Evolutionary conservation across 2,329 filamentous ascomycete genomes (phyloP).

Genomic region (Chaetoscypha palmicola): DNA sequence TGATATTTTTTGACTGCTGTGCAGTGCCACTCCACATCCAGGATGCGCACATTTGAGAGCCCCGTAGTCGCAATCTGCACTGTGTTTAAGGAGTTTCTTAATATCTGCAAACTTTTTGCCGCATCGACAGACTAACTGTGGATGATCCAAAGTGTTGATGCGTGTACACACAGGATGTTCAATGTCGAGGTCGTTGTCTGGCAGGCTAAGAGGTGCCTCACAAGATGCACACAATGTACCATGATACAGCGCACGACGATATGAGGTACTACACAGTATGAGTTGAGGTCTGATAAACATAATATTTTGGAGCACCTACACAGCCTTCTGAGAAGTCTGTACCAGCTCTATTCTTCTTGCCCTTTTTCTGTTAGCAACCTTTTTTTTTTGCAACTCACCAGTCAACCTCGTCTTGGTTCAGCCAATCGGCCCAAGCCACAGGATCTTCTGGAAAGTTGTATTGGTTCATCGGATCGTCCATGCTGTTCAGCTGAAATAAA

Average conservation of each 20-base stretch:
- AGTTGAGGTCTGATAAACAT: too few relatives aligned
- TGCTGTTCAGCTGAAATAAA: not conserved
- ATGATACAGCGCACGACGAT: too few relatives aligned
- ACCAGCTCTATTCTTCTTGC: too few relatives aligned
- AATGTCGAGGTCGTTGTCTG: not conserved
- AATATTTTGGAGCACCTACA: too few relatives aligned
- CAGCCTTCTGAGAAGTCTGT: too few relatives aligned
- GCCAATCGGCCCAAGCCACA: conserved; percentile 8
- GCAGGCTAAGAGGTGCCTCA: conserved; percentile 2
- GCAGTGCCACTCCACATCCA: too few relatives aligned
- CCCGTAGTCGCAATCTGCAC: too few relatives aligned
- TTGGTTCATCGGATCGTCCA: conserved; percentile 1
- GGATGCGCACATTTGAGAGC: too few relatives aligned
- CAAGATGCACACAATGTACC: conserved; percentile 5
- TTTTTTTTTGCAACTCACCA: conserved; percentile 14
- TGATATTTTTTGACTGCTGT: too few relatives aligned
- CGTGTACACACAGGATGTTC: conserved; percentile 1
- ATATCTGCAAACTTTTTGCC: not conserved
- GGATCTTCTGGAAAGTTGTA: not conserved
- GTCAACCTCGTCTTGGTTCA: conserved; percentile 1
- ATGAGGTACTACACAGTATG: too few relatives aligned
- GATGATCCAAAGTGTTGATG: not conserved
- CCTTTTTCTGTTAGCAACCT: conserved; percentile 10
- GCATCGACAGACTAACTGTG: not conserved
- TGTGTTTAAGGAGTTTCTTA: too few relatives aligned